Evolutionary conservation across 768 basidiomycete genomes (phyloP).

Genomic region (Boletus fagicola): DNA sequence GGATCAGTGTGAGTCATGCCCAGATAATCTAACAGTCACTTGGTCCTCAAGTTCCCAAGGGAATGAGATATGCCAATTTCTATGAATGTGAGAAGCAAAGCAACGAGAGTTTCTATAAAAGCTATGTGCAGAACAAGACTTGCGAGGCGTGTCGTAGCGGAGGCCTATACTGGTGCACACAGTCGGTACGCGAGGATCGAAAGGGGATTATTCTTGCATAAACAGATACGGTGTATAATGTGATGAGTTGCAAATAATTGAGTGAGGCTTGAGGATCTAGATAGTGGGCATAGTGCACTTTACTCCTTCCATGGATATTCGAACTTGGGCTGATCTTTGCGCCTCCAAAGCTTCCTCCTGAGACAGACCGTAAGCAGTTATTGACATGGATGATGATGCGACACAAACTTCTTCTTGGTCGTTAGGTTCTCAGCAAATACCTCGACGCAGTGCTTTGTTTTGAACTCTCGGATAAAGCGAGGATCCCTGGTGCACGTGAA

Average conservation of each 20-base stretch:
- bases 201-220: not conserved
- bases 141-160: not conserved
- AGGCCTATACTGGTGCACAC: not conserved
- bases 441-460: slow-evolving; percentile 76
- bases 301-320: slow-evolving; percentile 86
- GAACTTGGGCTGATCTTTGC: slow-evolving; percentile 82
- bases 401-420: slow-evolving; percentile 86
- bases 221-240: not conserved
- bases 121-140: not conserved
- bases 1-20: not conserved
- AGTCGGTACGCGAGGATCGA: not conserved
- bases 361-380: slow-evolving; percentile 7
- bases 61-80: not conserved
- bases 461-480: slow-evolving; percentile 92
- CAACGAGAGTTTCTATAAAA: not conserved
- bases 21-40: not conserved
- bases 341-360: slow-evolving; percentile 90
- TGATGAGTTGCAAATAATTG: not conserved
- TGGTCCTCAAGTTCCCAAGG: not conserved
- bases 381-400: not conserved
- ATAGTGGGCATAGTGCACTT: slow-evolving; percentile 15
- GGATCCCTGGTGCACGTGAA: slow-evolving; percentile 67
- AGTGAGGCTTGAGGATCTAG: not conserved
- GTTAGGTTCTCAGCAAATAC: slow-evolving; percentile 80
- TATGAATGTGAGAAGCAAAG: not conserved